Base-by-base conservation (phyloP, 2,329 filamentous ascomycete genomes). In the Fusarium sp. region DNA sequence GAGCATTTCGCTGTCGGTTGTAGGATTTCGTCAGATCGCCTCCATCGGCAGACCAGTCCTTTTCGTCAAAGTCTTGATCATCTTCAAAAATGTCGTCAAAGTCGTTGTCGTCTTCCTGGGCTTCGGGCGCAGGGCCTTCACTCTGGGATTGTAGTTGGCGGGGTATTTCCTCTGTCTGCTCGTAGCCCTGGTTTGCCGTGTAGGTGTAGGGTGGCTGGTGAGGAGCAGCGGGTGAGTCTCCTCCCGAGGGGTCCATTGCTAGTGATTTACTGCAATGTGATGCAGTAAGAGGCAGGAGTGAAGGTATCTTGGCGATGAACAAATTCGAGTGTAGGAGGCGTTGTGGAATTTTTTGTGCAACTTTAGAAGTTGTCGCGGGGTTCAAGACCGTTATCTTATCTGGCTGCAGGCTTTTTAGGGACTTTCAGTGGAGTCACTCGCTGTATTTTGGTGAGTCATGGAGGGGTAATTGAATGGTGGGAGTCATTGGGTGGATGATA, bases 21-120 rank as follows among this genome's bases (percentile, higher is more conserved):
- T 95, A 95, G 7, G 89, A 88, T 78, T 96, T 95, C 34, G 92
- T 93, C 53, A 92, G 85, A 75, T 96, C 91, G 35, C 84, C 82
- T 0, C 85, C 81, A 7, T 80, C 79, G 44, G 87, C 80, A 15
- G 84, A 77, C 70, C 85, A 86, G 24, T 87, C 87, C 59, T 91
- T 85, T 58, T 88, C 86, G 54, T 88, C 85, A 39, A 88, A 81
- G 9, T 88, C 87, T 31, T 87, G 81, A 31, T 84, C 76, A 4
- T 79, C 75, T 32, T 79, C 75, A 28, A 76, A 72, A 26, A 72
- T 72, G 42, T 75, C 65, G 19, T 65, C 68, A 13, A 70, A 43
- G 59, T 71, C 66, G 19, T 73, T 51, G 8, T 71, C 65, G 22
- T 65, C 64, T 10, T 63, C 65, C 28, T 70, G 58, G n/a, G 54